Evolutionary conservation across 2,329 filamentous ascomycete genomes (phyloP).

Genomic region (Dothiorella sarmentorum): DNA sequence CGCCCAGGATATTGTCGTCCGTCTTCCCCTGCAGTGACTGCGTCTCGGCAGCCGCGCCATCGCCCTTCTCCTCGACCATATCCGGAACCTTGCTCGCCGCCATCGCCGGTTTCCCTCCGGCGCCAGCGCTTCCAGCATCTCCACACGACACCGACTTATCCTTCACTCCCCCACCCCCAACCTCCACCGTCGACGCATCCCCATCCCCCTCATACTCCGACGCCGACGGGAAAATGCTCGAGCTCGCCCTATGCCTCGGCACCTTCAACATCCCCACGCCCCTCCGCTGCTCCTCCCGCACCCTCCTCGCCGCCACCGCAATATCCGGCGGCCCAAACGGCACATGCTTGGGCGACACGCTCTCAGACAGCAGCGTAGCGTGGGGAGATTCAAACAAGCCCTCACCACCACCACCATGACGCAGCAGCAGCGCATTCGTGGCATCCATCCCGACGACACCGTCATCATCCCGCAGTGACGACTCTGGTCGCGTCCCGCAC

Average conservation of each 20-base stretch:
- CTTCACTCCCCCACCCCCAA: not conserved
- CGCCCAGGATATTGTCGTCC: constrained; percentile 16
- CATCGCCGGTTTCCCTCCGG: not conserved
- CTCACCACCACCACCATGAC: not conserved
- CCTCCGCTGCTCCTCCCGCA: not conserved
- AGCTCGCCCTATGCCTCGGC: not conserved
- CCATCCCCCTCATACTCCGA: not conserved
- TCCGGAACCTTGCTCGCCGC: not conserved
- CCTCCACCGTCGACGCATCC: too few species aligned
- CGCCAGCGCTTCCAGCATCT: not conserved
- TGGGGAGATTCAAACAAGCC: too few species aligned
- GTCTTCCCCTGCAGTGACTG: constrained; percentile 3
- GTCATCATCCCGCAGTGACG: not conserved
- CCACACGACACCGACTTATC: too few species aligned
- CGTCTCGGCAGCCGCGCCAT: not conserved
- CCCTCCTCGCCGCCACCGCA: constrained; percentile 4
- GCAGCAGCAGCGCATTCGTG: not conserved
- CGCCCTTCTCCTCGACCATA: not conserved
- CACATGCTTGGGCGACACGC: not conserved
- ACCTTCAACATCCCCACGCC: not conserved
- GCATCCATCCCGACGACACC: not conserved
- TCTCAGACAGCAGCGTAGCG: not conserved
- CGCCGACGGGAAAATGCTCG: not conserved
- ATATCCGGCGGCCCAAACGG: constrained; percentile 1
- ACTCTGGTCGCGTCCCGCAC: not conserved